Conservation (phyloP, 2,329 filamentous ascomycete genomes). For the Pleoardoris graminearum region DNA sequence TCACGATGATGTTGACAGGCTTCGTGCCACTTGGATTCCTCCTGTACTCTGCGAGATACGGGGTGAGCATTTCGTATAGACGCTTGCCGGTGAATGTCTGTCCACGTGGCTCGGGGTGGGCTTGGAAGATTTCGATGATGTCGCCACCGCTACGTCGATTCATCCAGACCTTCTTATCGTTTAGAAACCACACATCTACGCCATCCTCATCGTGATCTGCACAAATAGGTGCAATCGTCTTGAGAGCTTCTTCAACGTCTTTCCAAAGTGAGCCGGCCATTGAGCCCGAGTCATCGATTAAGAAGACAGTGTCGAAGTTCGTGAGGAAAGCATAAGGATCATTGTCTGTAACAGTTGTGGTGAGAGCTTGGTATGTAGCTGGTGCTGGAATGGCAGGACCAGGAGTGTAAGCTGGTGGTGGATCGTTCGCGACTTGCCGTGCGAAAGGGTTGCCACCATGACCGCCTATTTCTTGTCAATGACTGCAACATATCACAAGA, state of each 20-base stretch:
- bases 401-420: slow-evolving; percentile 49
- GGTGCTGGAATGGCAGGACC: slow-evolving; percentile 2
- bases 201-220: slow-evolving; percentile 78
- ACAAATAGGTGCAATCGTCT: slow-evolving; percentile 79
- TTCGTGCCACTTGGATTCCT: slow-evolving; percentile 59
- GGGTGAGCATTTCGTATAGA: slow-evolving; percentile 70
- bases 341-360: slow-evolving; percentile 49
- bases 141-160: slow-evolving; percentile 62
- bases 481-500: slow-evolving; percentile 1
- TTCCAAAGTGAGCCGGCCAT: slow-evolving; percentile 80
- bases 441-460: slow-evolving; percentile 33
- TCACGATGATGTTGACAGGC: slow-evolving; percentile 87
- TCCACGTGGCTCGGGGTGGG: slow-evolving; percentile 66
- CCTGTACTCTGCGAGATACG: slow-evolving; percentile 67
- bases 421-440: slow-evolving; percentile 36
- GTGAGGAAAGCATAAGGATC: slow-evolving; percentile 76
- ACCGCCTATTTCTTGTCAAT: slow-evolving; percentile 23
- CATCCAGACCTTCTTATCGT: slow-evolving; percentile 66
- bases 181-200: slow-evolving; percentile 90
- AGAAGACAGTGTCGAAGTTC: slow-evolving; percentile 82
- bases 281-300: slow-evolving; percentile 89
- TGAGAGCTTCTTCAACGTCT: slow-evolving; percentile 71
- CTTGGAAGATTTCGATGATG: slow-evolving; percentile 73
- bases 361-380: slow-evolving; percentile 2
- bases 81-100: slow-evolving; percentile 75